Base-by-base conservation (phyloP, 2,329 filamentous ascomycete species). In the Colletotrichum cordylinicola region DNA sequence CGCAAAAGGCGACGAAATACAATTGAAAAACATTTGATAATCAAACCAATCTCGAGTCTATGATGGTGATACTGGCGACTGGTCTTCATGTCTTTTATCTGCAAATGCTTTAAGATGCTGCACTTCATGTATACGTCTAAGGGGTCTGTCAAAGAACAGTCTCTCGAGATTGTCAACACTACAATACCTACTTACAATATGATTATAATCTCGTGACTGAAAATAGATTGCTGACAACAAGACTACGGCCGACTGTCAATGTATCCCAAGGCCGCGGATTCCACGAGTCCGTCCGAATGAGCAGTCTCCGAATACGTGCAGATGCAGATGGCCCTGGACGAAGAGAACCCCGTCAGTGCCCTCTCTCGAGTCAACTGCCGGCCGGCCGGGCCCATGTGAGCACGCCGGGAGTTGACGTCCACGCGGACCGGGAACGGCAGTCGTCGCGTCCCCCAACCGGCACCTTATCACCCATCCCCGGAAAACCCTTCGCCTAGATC, bases 201-300 rank as follows among this genome's bases (percentile, higher is more conserved):
- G 2, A 43, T 10, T n/a, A 6, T 16, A 0, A 43, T 43, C 39
- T 43, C 9, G 39, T 6, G 39, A 10, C 8, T 43, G 5, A 4
- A 43, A 43, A 43, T 3, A 5, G 4, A 1, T 43, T 3, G 39
- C 1, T 43, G 2, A 10, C 5, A n/a, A 43, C 10, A 3, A 18
- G 8, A 0, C 2, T 8, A 43, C 0, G 3, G 0, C 16, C 18
- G 39, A 1, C 39, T 9, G 18, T 8, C 12, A 9, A 1, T 8
- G 43, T 21, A 10, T 2, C n/a, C 43, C 43, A 6, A 7, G n/a
- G 43, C 43, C n/a, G 43, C 43, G 43, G 43, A 0, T 52, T 21
- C 43, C 43, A 21, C n/a, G 43, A 6, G 6, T 21, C 13, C 43
- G 2, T 13, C 43, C 43, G n/a, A 52, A 2, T 52, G 10, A 21